A percentile compares a stretch with the other conserved stretches of the same genome.
phyloP scores from a whole-genome alignment of 2,329 filamentous ascomycete species.

The Aureobasidium vineae region DNA sequence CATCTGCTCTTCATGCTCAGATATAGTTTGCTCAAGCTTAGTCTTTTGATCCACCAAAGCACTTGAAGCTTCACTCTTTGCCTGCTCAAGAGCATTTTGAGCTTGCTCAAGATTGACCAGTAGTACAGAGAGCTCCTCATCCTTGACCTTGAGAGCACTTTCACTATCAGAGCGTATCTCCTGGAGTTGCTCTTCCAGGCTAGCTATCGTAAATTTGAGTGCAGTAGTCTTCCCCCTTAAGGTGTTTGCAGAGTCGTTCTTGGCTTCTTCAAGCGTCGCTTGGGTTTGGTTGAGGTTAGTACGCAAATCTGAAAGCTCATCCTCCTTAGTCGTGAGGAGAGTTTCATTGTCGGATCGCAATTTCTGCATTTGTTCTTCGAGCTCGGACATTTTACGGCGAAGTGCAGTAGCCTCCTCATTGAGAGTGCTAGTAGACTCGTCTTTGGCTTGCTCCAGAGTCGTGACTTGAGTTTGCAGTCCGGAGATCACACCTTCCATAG shows the following conservation, averaged over 20 bases:
- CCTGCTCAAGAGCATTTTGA: conserved; percentile 10
- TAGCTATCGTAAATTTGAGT: neutral
- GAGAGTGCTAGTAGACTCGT: neutral
- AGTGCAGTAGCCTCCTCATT: neutral
- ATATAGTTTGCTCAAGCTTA: neutral
- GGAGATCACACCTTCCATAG: neutral
- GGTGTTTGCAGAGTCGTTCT: neutral
- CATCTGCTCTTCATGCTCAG: neutral
- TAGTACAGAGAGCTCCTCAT: conserved; percentile 25
- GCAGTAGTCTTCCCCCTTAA: neutral
- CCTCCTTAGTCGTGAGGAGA: conserved; percentile 6
- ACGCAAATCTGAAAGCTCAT: conserved; percentile 23
- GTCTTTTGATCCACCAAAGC: neutral
- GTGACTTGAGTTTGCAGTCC: conserved; percentile 1
- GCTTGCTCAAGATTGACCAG: conserved; percentile 7
- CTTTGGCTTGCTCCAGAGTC: conserved; percentile 12
- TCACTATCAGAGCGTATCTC: conserved; percentile 3
- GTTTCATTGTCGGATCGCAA: neutral
- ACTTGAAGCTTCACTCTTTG: neutral
- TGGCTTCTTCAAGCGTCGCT: conserved; percentile 1
- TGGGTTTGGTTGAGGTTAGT: neutral
- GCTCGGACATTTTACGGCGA: neutral
- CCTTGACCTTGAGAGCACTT: conserved; percentile 11
- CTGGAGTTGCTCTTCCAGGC: neutral
- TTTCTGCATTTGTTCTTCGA: neutral